Evolutionary conservation across 305 asterid species (phyloP).

Genomic region (Petunia hybrid): DNA sequence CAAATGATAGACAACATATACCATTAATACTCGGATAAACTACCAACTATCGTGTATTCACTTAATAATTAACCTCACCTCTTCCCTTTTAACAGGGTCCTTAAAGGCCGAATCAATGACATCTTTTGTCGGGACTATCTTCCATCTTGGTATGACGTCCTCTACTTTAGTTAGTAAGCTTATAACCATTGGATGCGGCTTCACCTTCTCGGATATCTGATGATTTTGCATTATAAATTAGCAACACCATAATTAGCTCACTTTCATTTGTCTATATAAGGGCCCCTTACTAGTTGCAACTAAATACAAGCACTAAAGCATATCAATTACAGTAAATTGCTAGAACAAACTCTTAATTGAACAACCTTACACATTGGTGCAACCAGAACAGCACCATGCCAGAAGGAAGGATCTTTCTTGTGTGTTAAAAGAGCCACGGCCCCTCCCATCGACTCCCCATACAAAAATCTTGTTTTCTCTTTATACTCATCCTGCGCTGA

Average conservation of each 20-base stretch:
- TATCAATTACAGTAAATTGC: neutral
- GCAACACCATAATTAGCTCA: neutral
- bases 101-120: conserved; percentile 93
- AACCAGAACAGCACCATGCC: conserved; percentile 94
- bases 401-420: conserved; percentile 81
- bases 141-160: conserved; percentile 94
- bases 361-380: conserved; percentile 98
- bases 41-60: neutral
- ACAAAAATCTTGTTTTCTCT: conserved; percentile 72
- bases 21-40: neutral
- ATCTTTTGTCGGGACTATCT: conserved; percentile 92
- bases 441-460: conserved; percentile 99
- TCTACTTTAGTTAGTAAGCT: conserved; percentile 78
- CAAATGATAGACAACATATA: neutral
- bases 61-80: conserved; percentile 49
- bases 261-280: neutral
- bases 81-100: conserved; percentile 85
- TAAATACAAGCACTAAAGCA: neutral
- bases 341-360: neutral
- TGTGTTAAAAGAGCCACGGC: conserved; percentile 81
- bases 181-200: conserved; percentile 89
- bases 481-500: conserved; percentile 72
- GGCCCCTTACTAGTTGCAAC: neutral
- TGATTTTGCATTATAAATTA: conserved; percentile 22
- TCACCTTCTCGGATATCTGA: conserved; percentile 94